Evolutionary conservation across 805 yeast genomes (phyloP), one percentile per base, ranked within the genome.

Genomic region (Wickerhamiella azymoides): DNA sequence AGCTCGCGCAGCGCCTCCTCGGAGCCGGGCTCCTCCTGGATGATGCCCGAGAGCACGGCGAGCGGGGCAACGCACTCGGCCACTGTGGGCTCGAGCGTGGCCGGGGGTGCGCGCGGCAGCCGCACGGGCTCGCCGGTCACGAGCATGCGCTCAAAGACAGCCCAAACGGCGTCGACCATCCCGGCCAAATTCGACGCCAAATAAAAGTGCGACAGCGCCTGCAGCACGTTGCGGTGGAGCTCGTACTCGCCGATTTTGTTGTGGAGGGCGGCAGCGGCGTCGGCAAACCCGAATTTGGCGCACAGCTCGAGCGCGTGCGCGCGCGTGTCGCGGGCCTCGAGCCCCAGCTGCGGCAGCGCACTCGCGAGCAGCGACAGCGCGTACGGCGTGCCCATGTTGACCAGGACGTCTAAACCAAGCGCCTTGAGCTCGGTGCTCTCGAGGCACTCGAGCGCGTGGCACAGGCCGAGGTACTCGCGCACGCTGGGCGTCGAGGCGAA

Each of bases 401-500:
- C 50, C 19, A 54, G 44, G 28, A 50, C 40, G 14, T 47, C 50
- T 17, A 49, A 18, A 5, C 53, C 57, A 6, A 46, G 27, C 11
- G 24, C 28, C 2, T 48, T 45, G 13, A 53, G 46, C 3, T 36
- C 36, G 10, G 49, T 44, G 39, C 43, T 27, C 5, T 44, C 25
- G 18, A 53, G 47, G 19, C 51, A 49, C 26, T 35, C 43, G 10
- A 40, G 21, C 7, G 50, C 50, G 35, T 50, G 52, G 37, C 40
- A 40, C 7, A 54, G 43, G 16, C 46, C 53, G 8, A 53, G 43
- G 26, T 46, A 44, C 42, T 52, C 55, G 11, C 54, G 47, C 39
- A 18, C 40, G 41, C 32, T 43, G 30, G 36, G 50, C 43, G 25
- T 16, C 30, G 47, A 28, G 27, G 33, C 25, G 43, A 21, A 11